These are phyloP conservation scores for Suhomyces yuchorum DNA, from an alignment of 1,139 yeast species.

Conservation along the genomic window DNA sequence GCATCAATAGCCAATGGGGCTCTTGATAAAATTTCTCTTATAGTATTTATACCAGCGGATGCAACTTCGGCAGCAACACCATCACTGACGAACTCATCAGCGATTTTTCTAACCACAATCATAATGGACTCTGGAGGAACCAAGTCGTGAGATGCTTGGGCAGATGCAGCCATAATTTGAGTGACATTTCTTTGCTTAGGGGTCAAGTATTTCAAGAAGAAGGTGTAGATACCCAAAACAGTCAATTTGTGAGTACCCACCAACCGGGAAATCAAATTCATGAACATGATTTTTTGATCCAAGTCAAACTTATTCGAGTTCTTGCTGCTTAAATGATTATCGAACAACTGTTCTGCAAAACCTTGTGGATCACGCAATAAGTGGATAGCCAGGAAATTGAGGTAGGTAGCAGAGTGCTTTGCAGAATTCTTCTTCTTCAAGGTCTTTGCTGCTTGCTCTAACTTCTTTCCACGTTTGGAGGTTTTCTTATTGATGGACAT, in stretches of 20 bases:
- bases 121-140: conserved; percentile 92
- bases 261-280: conserved; percentile 83
- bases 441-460: conserved; percentile 69
- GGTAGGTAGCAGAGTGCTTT: conserved; percentile 64
- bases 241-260: conserved; percentile 94
- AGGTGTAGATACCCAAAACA: conserved; percentile 85
- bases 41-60: conserved; percentile 94
- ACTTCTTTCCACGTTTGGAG: conserved; percentile 74
- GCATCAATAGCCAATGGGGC: conserved; percentile 93
- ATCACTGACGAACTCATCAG: conserved; percentile 96
- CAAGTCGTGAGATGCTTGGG: conserved; percentile 94
- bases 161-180: conserved; percentile 93
- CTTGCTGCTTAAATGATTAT: conserved; percentile 69
- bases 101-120: conserved; percentile 83
- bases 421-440: conserved; percentile 60
- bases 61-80: conserved; percentile 99
- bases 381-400: conserved; percentile 94
- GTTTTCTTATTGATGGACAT: conserved; percentile 82
- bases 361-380: conserved; percentile 96
- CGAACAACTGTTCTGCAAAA: conserved; percentile 83
- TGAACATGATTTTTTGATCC: conserved; percentile 85
- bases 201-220: conserved; percentile 82
- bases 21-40: conserved; percentile 87
- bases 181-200: conserved; percentile 95
- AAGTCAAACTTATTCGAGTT: conserved; percentile 67